Conservation (phyloP, 73 alveolate genomes). For the Stentor roeselii region DNA sequence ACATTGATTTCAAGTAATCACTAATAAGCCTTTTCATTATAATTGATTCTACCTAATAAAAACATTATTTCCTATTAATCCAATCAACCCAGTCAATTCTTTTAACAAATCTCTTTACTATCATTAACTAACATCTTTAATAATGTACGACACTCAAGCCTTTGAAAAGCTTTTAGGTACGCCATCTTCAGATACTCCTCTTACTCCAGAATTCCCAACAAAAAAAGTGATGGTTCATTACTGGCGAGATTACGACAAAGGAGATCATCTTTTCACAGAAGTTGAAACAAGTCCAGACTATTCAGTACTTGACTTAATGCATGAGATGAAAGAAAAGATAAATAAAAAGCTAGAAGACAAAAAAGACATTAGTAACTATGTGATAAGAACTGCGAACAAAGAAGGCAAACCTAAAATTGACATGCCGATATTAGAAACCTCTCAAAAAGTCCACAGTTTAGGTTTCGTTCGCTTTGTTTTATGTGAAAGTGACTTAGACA, state of each 20-base stretch:
- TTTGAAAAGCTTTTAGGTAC: not conserved
- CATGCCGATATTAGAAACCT: constrained; percentile 5
- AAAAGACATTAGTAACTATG: not conserved
- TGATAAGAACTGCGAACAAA: not conserved
- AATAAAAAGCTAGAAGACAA: not conserved
- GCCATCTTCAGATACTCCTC: not conserved
- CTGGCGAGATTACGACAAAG: not conserved
- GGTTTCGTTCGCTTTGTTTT: not conserved
- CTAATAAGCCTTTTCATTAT: too few species aligned
- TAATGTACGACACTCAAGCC: not conserved
- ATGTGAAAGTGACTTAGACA: constrained; percentile 11
- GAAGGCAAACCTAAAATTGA: constrained; percentile 24
- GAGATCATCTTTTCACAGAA: not conserved
- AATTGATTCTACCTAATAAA: too few species aligned
- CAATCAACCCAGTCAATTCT: too few species aligned
- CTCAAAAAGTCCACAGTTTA: not conserved
- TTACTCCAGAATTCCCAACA: not conserved
- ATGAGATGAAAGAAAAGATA: not conserved
- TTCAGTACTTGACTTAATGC: not conserved
- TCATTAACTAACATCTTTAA: too few species aligned
- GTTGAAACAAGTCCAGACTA: not conserved
- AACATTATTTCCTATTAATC: too few species aligned
- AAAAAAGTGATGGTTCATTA: not conserved
- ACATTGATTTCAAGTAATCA: too few species aligned
- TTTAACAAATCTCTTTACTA: too few species aligned